Evolutionary conservation across 345 rosid species (phyloP), one percentile per base, ranked within the genome.

Genomic region (Linum trigynum): DNA sequence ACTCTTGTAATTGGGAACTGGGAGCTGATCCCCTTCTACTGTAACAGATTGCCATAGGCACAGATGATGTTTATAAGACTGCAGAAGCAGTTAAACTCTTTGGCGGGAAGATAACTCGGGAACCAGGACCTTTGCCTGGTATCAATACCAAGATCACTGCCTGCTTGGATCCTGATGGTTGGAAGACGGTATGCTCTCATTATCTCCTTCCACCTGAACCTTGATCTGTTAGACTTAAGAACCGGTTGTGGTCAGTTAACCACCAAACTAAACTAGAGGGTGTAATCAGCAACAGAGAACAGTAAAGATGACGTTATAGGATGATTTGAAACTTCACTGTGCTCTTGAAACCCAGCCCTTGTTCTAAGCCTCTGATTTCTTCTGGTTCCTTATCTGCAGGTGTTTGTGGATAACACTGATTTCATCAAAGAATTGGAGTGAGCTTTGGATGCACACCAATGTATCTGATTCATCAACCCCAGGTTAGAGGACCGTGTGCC

Each of bases 111-210:
- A 65, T 94, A 65, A 90, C 90, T 3, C 83, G 95, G 67, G 91
- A 94, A 66, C 96, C 99, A 66, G 99, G 99, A 67, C 99, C 99
- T 0, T 81, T 90, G 69, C 99, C 96, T 71, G 97, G 97, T 62
- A 88, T 90, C 73, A 88, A 71, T 75, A 94, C 97, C 61, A 94
- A 90, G 83, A 94, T 94, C 68, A 90, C 95, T 14, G 96, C 96
- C 15, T 94, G 97, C 83, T 77, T 94, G 74, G 97, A 94, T 80
- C 95, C 99, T 16, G 97, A 94, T 62, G 97, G 97, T 67, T 94
- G 99, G 99, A 94, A 94, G 73, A 61, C 99, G 88, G 99, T 94
- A 55, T 12, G 51, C 5, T 62, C 41, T 62, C 10, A 48, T 48
- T 41, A 41, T 41, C 45, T 41, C 45, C 9, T 23, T 23, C 6